Evolutionary conservation across 163 green algal genomes (phyloP).

Genomic region (Chlamydomonas reinhardtii): DNA sequence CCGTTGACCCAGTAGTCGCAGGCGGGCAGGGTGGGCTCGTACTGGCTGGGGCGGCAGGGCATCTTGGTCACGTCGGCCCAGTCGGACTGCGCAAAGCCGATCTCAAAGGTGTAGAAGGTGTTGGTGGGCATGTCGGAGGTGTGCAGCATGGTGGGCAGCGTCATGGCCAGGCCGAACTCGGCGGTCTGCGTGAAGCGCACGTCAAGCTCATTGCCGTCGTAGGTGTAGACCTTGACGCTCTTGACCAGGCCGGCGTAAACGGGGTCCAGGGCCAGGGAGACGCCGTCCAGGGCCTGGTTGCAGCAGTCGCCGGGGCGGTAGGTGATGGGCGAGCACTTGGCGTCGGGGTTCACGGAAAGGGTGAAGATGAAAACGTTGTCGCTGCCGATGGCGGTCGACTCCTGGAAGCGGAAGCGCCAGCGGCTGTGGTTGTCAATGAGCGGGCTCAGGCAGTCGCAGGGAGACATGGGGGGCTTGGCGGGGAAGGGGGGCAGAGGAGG

Average conservation of each 20-base stretch:
- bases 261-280: constrained; percentile 36
- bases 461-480: constrained; percentile 18
- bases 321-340: constrained; percentile 26
- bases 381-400: constrained; percentile 23
- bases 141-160: constrained; percentile 32
- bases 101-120: constrained; percentile 44
- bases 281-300: constrained; percentile 53
- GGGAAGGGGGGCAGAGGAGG: background rate
- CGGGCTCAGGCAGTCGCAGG: constrained; percentile 59
- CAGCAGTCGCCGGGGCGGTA: constrained; percentile 55
- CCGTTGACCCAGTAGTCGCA: constrained; percentile 62
- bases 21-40: constrained; percentile 34
- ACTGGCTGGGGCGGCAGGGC: constrained; percentile 42
- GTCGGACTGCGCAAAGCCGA: constrained; percentile 20
- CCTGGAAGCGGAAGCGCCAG: constrained; percentile 56
- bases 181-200: background rate
- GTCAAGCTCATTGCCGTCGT: constrained; percentile 12
- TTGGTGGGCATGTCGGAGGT: constrained; percentile 31
- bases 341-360: constrained; percentile 35
- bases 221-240: constrained; percentile 34
- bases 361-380: constrained; percentile 47
- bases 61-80: constrained; percentile 49
- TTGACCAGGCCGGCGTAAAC: background rate
- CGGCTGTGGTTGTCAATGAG: constrained; percentile 45
- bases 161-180: constrained; percentile 38